phyloP scores from a whole-genome alignment of 2,329 filamentous ascomycete species.

The Colletotrichum costaricense region DNA sequence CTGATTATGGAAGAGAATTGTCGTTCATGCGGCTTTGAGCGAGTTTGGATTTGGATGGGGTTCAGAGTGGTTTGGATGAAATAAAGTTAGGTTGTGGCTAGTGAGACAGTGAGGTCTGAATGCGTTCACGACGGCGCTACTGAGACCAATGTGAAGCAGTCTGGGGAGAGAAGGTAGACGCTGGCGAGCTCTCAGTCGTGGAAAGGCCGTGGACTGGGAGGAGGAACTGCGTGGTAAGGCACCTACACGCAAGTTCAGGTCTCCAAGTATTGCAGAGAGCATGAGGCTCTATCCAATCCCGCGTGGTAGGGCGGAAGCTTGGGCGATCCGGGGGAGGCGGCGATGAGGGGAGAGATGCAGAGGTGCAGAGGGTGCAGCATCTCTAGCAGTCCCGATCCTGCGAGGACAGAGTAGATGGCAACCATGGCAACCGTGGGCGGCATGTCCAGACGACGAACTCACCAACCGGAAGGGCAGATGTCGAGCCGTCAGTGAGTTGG shows the following conservation, averaged over 20 bases:
- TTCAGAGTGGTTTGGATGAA: background rate
- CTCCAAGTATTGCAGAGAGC: constrained; percentile 16
- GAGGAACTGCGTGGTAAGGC: constrained; percentile 28
- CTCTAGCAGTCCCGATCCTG: constrained; percentile 22
- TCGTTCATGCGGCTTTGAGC: constrained; percentile 16
- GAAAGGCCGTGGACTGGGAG: constrained; percentile 1
- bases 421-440: constrained; percentile 4
- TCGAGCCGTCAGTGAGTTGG: constrained; percentile 34
- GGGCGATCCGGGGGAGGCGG: background rate
- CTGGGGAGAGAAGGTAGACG: background rate
- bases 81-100: constrained; percentile 16
- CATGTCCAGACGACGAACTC: background rate
- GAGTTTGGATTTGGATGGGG: constrained; percentile 23
- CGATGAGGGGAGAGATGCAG: constrained; percentile 1
- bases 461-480: constrained; percentile 32
- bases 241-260: constrained; percentile 18
- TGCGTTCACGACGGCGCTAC: constrained; percentile 8
- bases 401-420: constrained; percentile 6
- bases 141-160: constrained; percentile 13
- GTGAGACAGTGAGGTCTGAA: constrained; percentile 1
- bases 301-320: background rate
- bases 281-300: constrained; percentile 11
- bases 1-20: background rate
- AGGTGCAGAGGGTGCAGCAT: background rate
- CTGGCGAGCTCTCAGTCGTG: constrained; percentile 24